Conservation (phyloP, 2,329 filamentous ascomycete species). For the Sporothrix variecibatus region DNA sequence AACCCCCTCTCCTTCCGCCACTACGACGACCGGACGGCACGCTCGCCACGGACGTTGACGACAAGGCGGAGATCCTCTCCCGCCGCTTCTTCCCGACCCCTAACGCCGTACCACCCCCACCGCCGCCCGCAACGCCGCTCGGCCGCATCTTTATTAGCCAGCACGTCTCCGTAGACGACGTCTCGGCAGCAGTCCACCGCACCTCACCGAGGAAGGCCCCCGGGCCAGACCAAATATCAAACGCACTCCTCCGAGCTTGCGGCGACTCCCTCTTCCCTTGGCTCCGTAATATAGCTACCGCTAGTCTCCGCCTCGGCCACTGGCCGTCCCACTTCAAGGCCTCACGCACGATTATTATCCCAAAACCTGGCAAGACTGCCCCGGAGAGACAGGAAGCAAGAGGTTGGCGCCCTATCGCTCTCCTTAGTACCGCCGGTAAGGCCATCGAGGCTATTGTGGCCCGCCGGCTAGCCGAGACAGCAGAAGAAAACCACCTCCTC, state of each 20-base stretch:
- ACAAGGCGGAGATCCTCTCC: neutral
- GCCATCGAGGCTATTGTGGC: neutral
- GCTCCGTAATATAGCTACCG: too few relatives aligned
- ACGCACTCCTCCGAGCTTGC: too few relatives aligned
- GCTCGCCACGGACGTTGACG: neutral
- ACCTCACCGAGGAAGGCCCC: neutral
- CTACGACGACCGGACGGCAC: neutral
- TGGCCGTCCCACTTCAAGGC: too few relatives aligned
- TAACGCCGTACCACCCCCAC: neutral
- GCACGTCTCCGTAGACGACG: neutral
- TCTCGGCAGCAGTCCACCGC: neutral
- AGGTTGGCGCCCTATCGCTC: neutral
- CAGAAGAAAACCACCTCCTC: neutral
- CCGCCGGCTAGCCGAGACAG: neutral
- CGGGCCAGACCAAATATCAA: too few relatives aligned
- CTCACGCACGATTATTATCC: neutral
- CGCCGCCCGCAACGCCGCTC: neutral
- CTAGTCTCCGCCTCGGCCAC: too few relatives aligned
- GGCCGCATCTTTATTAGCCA: neutral
- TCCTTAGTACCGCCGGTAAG: neutral
- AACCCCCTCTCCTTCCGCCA: neutral
- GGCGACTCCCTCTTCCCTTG: too few relatives aligned
- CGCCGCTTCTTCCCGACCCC: too few relatives aligned
- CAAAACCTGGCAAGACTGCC: neutral
- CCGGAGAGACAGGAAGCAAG: neutral